Percentiles rank a stretch among this genome's conserved stretches.
phyloP scores from a whole-genome alignment of 805 yeast species.

The Candida xiaguanensis region DNA sequence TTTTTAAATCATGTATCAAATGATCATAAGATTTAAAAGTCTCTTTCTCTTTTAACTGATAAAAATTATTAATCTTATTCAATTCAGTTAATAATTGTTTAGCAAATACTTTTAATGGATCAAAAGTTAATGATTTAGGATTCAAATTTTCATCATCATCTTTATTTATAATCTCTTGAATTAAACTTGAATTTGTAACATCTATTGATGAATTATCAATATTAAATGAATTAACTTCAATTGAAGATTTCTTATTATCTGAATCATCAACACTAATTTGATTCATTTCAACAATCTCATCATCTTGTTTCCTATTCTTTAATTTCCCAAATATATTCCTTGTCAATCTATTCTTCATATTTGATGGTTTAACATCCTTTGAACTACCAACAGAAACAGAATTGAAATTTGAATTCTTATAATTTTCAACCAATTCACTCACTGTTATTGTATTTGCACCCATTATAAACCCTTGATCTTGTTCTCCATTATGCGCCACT shows the following conservation, averaged over 20 bases:
- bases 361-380: background rate
- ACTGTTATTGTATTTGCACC: conserved; percentile 21
- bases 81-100: conserved; percentile 46
- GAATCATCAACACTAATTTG: conserved; percentile 1
- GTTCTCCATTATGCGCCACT: conserved; percentile 18
- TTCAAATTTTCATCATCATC: conserved; percentile 10
- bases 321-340: conserved; percentile 7
- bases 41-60: conserved; percentile 42
- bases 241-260: background rate
- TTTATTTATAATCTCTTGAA: conserved; percentile 4
- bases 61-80: conserved; percentile 50
- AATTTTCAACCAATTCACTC: conserved; percentile 22
- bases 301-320: background rate
- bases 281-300: conserved; percentile 4
- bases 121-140: conserved; percentile 10
- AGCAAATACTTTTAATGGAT: conserved; percentile 42
- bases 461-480: conserved; percentile 20
- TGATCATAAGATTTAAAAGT: conserved; percentile 43
- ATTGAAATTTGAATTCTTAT: conserved; percentile 1
- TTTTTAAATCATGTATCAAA: conserved; percentile 45
- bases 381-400: background rate
- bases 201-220: conserved; percentile 5
- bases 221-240: conserved; percentile 6
- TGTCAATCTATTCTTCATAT: conserved; percentile 7
- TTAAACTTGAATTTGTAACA: background rate